Percentiles rank a stretch among this genome's conserved stretches.
Evolutionary conservation across 805 yeast genomes (phyloP).

Genomic region (Metschnikowia santaceciliae): DNA sequence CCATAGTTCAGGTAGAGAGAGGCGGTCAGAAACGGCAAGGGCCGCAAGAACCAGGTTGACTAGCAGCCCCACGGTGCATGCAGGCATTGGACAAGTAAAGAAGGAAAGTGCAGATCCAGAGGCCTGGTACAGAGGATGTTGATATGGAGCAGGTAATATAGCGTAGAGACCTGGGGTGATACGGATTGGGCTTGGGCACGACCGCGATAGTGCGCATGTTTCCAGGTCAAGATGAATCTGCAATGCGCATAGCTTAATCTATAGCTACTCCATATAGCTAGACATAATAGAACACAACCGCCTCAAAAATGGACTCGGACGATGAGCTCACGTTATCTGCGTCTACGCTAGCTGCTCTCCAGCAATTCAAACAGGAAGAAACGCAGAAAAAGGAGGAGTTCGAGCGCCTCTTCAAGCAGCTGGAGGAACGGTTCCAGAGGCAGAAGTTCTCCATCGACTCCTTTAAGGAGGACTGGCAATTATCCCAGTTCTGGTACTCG

Average conservation of each 20-base stretch:
- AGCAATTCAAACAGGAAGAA: constrained; percentile 67
- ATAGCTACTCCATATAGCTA: too few relatives aligned
- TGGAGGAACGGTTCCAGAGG: constrained; percentile 54
- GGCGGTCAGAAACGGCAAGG: constrained; percentile 16
- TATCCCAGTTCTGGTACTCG: constrained; percentile 88
- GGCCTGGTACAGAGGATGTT: too few relatives aligned
- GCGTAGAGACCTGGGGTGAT: neutral
- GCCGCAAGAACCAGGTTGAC: constrained; percentile 12
- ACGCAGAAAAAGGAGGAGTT: constrained; percentile 52
- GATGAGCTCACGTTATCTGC: constrained; percentile 45
- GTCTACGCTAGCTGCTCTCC: constrained; percentile 51
- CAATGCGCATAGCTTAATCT: too few relatives aligned
- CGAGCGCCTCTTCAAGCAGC: constrained; percentile 47
- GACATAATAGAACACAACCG: too few relatives aligned
- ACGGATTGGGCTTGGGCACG: neutral
- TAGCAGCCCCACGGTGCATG: constrained; percentile 16
- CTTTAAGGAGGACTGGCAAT: constrained; percentile 90
- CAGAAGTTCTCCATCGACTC: constrained; percentile 55
- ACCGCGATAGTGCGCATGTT: constrained; percentile 4
- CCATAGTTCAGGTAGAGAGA: constrained; percentile 15
- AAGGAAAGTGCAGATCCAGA: neutral
- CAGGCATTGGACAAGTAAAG: constrained; percentile 9
- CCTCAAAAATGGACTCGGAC: constrained; percentile 32
- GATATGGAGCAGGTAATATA: neutral
- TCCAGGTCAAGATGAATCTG: too few relatives aligned